Evolutionary conservation across 495 filamentous ascomycete species (phyloP).

Genomic region (Haplographium delicatum): DNA sequence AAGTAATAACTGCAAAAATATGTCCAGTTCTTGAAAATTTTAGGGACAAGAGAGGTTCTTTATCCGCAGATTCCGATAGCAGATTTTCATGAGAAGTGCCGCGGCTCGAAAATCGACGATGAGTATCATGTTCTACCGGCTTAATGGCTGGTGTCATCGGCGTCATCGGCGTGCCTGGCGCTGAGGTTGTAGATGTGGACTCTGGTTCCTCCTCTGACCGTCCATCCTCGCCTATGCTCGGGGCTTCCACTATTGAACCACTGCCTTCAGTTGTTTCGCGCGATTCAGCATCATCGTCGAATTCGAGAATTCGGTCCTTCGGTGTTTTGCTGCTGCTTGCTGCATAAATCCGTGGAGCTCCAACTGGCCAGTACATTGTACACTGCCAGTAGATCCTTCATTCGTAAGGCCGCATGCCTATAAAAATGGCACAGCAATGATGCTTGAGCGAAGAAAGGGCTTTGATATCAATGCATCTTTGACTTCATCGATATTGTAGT

Average conservation of each 20-base stretch:
- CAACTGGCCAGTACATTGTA: constrained; percentile 95
- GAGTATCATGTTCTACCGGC: constrained; percentile 44
- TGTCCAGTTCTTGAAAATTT: constrained; percentile 76
- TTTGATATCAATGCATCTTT: constrained; percentile 11
- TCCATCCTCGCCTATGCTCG: constrained; percentile 11
- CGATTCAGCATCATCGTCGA: constrained; percentile 37
- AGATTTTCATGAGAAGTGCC: constrained; percentile 13
- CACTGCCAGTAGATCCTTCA: constrained; percentile 22
- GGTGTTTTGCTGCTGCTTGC: constrained; percentile 53
- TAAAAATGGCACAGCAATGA: constrained; percentile 17
- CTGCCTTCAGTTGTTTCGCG: constrained; percentile 30
- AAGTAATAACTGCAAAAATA: constrained; percentile 84
- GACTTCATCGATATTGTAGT: background rate
- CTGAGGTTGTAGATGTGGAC: background rate
- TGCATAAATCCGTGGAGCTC: constrained; percentile 83
- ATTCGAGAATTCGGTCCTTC: constrained; percentile 32
- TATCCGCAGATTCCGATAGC: constrained; percentile 25
- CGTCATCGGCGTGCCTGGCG: constrained; percentile 35
- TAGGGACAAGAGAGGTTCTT: constrained; percentile 65
- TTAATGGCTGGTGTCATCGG: constrained; percentile 47
- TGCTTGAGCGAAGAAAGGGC: constrained; percentile 6
- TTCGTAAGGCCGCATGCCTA: constrained; percentile 25
- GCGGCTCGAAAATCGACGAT: constrained; percentile 21
- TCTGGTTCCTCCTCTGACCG: constrained; percentile 10
- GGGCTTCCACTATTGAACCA: constrained; percentile 28